Evolutionary conservation across 129 eudicot genomes (phyloP), one percentile per base, ranked within the genome.

Genomic region (Ambrosia artemisiifolia): DNA sequence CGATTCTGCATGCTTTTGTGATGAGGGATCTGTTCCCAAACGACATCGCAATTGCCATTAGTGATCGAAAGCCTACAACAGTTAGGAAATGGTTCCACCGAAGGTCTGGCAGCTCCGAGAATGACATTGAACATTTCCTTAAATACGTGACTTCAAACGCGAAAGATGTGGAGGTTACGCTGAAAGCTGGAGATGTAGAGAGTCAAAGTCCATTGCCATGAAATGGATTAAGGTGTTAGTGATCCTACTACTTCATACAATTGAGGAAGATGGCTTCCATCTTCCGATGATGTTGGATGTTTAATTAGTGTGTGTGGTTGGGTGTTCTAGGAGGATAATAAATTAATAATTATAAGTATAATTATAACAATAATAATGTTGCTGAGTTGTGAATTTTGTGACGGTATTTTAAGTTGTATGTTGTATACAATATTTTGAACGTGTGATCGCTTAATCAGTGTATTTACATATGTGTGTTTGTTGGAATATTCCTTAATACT

Each of bases 1-100:
- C 96, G 1, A 77, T 92, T 7, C 11, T 85, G 38, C 91, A 89
- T 5, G 95, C 94, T n/a, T 88, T 89, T 36, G 95, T 92, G 38
- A 65, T 85, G 14, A 35, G 86, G 20, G 91, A 89, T 80, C 88
- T 92, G 3, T 89, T 92, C 60, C 98, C 96, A 0, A 92, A 92
- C 6, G 98, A 89, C 87, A 89, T 88, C 8, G 81, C 90, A 12
- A 89, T 92, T 62, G 98, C 98, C 19, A 89, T 92, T 1, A 87
- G 95, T 59, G 91, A 83, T 48, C 78, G 85, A 38, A 80, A 79
- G 69, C 87, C 96, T 1, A 80, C 73, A 65, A 7, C 71, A 7
- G 63, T 35, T 16, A 61, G 73, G 3, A 88, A 72, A 70, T 88
- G 96, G 97, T 85, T 69, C 73, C 97, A 79, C 18, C 75, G 76